These are phyloP conservation scores for Penicillium sp. DNA, from an alignment of 2,329 filamentous ascomycete genomes.

Conservation along the genomic window DNA sequence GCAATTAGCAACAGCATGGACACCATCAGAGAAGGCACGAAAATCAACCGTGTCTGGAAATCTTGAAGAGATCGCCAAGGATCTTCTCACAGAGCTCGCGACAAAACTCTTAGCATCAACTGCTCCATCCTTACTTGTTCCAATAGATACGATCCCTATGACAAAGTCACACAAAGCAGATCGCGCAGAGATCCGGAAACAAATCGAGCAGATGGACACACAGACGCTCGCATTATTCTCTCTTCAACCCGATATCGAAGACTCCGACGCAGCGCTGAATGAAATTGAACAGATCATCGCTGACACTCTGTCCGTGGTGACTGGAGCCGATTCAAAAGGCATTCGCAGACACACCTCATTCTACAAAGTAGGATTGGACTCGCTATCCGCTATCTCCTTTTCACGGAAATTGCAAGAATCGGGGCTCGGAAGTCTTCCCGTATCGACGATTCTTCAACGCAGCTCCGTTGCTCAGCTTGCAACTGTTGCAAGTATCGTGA, in stretches of 20 bases:
- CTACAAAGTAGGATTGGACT: slow-evolving; percentile 79
- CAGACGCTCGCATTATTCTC: slow-evolving; percentile 51
- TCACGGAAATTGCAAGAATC: slow-evolving; percentile 59
- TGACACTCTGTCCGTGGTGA: slow-evolving; percentile 56
- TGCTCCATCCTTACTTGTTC: slow-evolving; percentile 75
- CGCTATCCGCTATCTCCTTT: slow-evolving; percentile 76
- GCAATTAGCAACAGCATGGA: slow-evolving; percentile 72
- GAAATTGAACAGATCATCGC: slow-evolving; percentile 62
- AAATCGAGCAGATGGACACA: slow-evolving; percentile 54
- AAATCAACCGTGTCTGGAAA: slow-evolving; percentile 1
- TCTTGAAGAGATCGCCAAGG: slow-evolving; percentile 33
- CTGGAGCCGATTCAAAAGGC: slow-evolving; percentile 49
- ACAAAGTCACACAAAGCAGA: slow-evolving; percentile 79
- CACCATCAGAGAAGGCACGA: slow-evolving; percentile 44
- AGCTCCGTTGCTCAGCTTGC: slow-evolving; percentile 68
- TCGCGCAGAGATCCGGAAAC: slow-evolving; percentile 54
- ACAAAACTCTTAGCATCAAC: slow-evolving; percentile 72
- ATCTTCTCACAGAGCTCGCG: slow-evolving; percentile 60
- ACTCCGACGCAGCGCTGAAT: slow-evolving; percentile 53
- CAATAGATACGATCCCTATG: slow-evolving; percentile 69
- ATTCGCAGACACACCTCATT: slow-evolving; percentile 73
- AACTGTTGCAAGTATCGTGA: slow-evolving; percentile 23
- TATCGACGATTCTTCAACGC: slow-evolving; percentile 72
- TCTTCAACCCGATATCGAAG: slow-evolving; percentile 30
- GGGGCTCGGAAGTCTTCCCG: slow-evolving; percentile 57